These are phyloP conservation scores for Penicillium silybi DNA, from an alignment of 495 filamentous ascomycete species.

Conservation along the genomic window DNA sequence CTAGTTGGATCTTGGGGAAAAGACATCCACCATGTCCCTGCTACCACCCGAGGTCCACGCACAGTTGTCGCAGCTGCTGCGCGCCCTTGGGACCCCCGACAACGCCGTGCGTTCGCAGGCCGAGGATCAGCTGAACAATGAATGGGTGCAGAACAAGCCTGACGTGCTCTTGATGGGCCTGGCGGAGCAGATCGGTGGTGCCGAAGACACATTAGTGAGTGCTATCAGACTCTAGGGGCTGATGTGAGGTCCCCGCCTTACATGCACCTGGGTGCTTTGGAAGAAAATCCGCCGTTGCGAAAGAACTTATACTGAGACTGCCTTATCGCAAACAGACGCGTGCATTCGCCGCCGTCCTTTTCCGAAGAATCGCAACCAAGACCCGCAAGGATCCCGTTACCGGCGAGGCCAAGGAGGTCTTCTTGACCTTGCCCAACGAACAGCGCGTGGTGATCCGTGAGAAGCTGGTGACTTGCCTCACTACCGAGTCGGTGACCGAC, in stretches of 20 bases:
- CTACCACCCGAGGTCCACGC: conserved; percentile 75
- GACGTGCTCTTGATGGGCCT: conserved; percentile 89
- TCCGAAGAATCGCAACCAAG: conserved; percentile 87
- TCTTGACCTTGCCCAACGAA: conserved; percentile 66
- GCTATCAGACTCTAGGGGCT: conserved; percentile 3
- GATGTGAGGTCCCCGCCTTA: not conserved
- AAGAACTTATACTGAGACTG: conserved; percentile 2
- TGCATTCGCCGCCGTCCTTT: conserved; percentile 89
- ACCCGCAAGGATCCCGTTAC: conserved; percentile 68
- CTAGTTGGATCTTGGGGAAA: conserved; percentile 30
- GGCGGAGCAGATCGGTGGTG: conserved; percentile 80
- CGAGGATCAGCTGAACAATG: conserved; percentile 82
- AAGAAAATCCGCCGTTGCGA: not conserved
- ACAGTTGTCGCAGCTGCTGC: conserved; percentile 79
- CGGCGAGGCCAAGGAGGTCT: conserved; percentile 74
- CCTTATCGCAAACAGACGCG: conserved; percentile 54
- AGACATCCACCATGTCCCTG: conserved; percentile 66
- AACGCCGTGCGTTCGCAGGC: conserved; percentile 79
- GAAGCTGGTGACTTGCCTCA: conserved; percentile 74
- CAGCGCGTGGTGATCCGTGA: conserved; percentile 73
- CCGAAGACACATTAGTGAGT: conserved; percentile 65
- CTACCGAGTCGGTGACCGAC: conserved; percentile 60
- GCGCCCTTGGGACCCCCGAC: conserved; percentile 83
- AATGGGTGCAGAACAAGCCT: conserved; percentile 78
- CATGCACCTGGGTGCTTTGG: not conserved